Base-by-base conservation (phyloP, 495 filamentous ascomycete species). In the Neurospora sp. region DNA sequence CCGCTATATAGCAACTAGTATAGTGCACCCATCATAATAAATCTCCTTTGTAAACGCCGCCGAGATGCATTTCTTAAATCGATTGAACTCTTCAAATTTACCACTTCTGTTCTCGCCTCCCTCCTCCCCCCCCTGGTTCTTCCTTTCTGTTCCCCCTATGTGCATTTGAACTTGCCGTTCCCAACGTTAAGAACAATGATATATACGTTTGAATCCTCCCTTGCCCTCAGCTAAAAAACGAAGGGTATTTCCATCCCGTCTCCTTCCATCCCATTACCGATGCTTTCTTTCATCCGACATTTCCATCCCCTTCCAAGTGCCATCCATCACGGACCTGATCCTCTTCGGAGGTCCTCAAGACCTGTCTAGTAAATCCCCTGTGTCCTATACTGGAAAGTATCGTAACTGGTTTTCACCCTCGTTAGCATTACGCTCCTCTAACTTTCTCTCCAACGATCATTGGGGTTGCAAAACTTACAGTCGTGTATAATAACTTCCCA, bases 341-440 rank as follows among this genome's bases (percentile, higher is more conserved):
- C 1, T 6, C 46, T 11, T 53, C 9, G 4, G 2, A 53, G 46
- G 27, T 14, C 48, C 20, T 27, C 22, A 11, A 7, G 20, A 38
- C 11, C 10, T 59, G 31, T 70, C 72, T 76, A 93, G 79, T 93
- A 93, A 79, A 93, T 93, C 78, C 91, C 91, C 80, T 93, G 91
- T 5, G 91, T 92, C 70, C 91, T 85, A 81, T 93, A 93, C 77
- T 93, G 91, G 81, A 92, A 93, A 73, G 91, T 92, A 80, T 93
- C 91, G 81, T 93, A 93, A 80, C 89, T 91, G 70, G 11, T 10
- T n/a, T 14, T 72, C 74, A 12, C 41, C n/a, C 9, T 53, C 41
- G 31, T 74, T 69, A 76, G 70, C 48, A 70, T 37, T 42, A 72
- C 35, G 10, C 10, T n/a, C 42, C 41, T 3, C 41, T n/a, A 31